Evolutionary conservation across 2,329 filamentous ascomycete species (phyloP).

Genomic region (Paecilomyces sp.): DNA sequence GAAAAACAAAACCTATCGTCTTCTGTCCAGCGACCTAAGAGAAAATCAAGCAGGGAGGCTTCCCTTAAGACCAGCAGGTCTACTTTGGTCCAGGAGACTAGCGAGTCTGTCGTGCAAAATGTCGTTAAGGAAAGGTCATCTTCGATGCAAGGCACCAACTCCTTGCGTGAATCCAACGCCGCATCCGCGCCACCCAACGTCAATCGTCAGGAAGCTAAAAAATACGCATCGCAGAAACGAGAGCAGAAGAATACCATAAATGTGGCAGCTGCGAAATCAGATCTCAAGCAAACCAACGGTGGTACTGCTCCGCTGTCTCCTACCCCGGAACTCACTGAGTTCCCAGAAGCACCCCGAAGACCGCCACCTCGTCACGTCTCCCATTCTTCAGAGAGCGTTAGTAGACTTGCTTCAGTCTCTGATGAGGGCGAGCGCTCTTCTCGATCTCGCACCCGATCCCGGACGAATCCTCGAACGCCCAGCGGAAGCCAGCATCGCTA

Average conservation of each 20-base stretch:
- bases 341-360: neutral
- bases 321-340: neutral
- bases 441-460: constrained; percentile 18
- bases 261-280: constrained; percentile 5
- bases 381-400: constrained; percentile 10
- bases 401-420: constrained; percentile 19
- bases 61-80: constrained; percentile 13
- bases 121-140: constrained; percentile 1
- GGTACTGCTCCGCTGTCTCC: neutral
- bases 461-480: constrained; percentile 17
- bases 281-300: neutral
- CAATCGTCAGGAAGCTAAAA: constrained; percentile 10
- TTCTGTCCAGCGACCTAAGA: constrained; percentile 22
- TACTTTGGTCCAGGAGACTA: constrained; percentile 15
- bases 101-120: constrained; percentile 12
- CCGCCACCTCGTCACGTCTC: constrained; percentile 3
- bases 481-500: constrained; percentile 16
- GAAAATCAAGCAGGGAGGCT: constrained; percentile 19
- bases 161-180: constrained; percentile 10
- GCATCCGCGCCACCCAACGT: constrained; percentile 14
- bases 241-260: neutral
- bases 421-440: constrained; percentile 21
- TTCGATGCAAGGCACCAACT: constrained; percentile 20
- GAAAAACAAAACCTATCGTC: constrained; percentile 21
- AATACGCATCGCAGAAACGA: constrained; percentile 2